Evolutionary conservation across 1,139 yeast genomes (phyloP).

Genomic region (Sugiyamaella neomexicana): DNA sequence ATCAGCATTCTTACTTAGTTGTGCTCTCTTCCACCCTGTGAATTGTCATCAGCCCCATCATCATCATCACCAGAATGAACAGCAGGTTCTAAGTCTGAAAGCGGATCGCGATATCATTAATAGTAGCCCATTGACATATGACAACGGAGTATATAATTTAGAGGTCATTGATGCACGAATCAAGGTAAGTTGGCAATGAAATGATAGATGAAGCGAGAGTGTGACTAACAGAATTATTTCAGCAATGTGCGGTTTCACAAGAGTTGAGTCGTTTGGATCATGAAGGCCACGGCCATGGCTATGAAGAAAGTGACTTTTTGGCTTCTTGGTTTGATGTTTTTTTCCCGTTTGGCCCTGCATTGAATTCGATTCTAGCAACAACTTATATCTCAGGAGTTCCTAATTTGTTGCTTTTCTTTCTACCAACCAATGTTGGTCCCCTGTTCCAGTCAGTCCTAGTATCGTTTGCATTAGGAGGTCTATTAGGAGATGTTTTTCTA

Average conservation of each 20-base stretch:
- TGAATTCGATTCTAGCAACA: slow-evolving; percentile 62
- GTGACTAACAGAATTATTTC: slow-evolving; percentile 27
- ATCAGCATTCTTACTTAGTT: neutral
- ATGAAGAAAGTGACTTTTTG: neutral
- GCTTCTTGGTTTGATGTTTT: slow-evolving; percentile 27
- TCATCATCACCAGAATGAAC: slow-evolving; percentile 4
- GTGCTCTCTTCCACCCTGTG: neutral
- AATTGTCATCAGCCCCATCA: slow-evolving; percentile 7
- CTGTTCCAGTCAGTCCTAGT: slow-evolving; percentile 52
- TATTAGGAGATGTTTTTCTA: slow-evolving; percentile 65
- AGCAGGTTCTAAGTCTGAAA: slow-evolving; percentile 7
- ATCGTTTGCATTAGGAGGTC: slow-evolving; percentile 69
- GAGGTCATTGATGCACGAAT: slow-evolving; percentile 34
- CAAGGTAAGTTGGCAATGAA: slow-evolving; percentile 3
- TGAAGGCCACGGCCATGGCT: slow-evolving; percentile 26
- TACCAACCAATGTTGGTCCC: slow-evolving; percentile 53
- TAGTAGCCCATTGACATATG: slow-evolving; percentile 30
- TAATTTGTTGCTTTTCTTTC: slow-evolving; percentile 48
- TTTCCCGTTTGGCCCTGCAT: slow-evolving; percentile 57
- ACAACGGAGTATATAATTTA: slow-evolving; percentile 46
- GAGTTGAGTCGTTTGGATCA: slow-evolving; percentile 37
- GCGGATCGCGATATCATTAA: neutral
- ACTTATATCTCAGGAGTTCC: slow-evolving; percentile 64
- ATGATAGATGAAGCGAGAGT: too few species aligned
- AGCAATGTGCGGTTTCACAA: slow-evolving; percentile 43